A percentile compares a stretch with the other conserved stretches of the same genome.
phyloP scores from a whole-genome alignment of 306 rosid genomes.

The Fragaria iinumae region DNA sequence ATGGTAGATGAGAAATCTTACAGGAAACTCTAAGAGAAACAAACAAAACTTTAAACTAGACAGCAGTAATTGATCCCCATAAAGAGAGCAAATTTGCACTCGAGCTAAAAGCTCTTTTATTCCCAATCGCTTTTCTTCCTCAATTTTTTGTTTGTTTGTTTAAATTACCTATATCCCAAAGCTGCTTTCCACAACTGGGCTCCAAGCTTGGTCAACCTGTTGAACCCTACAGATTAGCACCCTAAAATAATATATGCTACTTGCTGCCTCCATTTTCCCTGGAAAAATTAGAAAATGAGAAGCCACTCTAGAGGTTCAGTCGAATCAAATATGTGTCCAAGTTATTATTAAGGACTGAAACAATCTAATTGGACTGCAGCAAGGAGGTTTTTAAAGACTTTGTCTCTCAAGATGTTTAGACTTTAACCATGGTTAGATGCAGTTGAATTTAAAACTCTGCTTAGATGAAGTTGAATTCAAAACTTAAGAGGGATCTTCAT shows the following conservation, averaged over 20 bases:
- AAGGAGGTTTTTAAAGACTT: background rate
- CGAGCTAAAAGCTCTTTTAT: background rate
- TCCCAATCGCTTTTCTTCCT: background rate
- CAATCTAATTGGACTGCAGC: background rate
- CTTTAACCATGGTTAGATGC: background rate
- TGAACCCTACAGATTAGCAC: background rate
- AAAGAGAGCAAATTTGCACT: background rate
- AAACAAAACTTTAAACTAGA: background rate
- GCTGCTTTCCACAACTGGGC: background rate
- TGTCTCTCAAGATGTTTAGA: background rate
- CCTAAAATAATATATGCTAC: background rate
- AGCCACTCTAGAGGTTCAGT: background rate
- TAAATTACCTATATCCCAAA: background rate
- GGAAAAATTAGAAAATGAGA: background rate
- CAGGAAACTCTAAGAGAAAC: background rate
- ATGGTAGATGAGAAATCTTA: background rate
- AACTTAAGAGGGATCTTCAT: background rate
- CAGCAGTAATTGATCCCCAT: background rate
- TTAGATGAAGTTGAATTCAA: background rate
- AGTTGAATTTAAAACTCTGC: background rate
- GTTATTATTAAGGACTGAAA: background rate
- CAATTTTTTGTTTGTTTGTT: background rate
- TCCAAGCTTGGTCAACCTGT: background rate
- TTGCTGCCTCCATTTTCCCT: background rate
- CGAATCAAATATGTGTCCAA: background rate